Evolutionary conservation across 2,329 filamentous ascomycete species (phyloP).

Genomic region (Graphilbum ipis-grandicollis): DNA sequence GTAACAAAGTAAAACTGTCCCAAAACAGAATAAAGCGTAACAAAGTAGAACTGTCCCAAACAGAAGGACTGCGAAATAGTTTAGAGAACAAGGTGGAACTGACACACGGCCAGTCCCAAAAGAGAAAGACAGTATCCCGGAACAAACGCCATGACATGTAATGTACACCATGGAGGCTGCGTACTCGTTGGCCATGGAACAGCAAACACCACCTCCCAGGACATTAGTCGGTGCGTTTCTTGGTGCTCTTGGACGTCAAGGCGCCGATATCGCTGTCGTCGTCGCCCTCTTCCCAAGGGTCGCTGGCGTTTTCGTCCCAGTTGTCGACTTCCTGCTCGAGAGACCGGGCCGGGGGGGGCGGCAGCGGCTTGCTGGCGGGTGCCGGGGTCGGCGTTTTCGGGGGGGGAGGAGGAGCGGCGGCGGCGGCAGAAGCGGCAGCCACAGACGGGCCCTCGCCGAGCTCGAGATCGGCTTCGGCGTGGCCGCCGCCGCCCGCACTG

Average conservation of each 20-base stretch:
- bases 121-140: too few species aligned
- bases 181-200: too few species aligned
- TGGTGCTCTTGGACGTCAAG: conserved; percentile 6
- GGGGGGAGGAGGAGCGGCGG: background rate
- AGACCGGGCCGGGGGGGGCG: conserved; percentile 32
- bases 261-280: conserved; percentile 12
- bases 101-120: too few species aligned
- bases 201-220: too few species aligned
- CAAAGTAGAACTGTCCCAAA: too few species aligned
- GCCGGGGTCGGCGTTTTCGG: conserved; percentile 1
- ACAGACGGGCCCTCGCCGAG: conserved; percentile 38
- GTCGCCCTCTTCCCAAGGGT: conserved; percentile 40
- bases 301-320: conserved; percentile 71
- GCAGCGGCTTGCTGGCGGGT: conserved; percentile 10
- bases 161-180: too few species aligned
- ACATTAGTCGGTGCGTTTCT: conserved; percentile 16
- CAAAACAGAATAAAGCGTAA: too few species aligned
- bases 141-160: too few species aligned
- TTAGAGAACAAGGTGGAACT: too few species aligned
- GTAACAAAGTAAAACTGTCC: too few species aligned
- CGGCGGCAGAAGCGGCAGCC: background rate
- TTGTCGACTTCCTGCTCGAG: conserved; percentile 78
- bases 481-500: conserved; percentile 19
- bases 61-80: too few species aligned
- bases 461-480: conserved; percentile 51